Conservation (phyloP, 768 basidiomycete species). For the Boletus barrowsii region DNA sequence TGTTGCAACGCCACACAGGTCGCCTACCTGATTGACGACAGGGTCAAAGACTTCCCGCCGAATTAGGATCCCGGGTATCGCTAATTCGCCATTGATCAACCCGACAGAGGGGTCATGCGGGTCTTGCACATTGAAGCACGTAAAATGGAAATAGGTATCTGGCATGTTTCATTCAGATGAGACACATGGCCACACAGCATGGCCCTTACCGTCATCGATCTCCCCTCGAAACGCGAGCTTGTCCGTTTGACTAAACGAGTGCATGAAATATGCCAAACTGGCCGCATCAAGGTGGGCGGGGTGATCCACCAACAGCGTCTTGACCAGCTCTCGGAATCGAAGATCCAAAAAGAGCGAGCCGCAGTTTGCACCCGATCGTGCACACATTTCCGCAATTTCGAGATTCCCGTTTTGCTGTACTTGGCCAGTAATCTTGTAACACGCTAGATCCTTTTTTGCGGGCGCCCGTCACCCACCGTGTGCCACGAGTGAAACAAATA, state of each 20-base stretch:
- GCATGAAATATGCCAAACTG: conserved; percentile 84
- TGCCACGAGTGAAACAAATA: neutral
- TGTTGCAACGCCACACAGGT: conserved; percentile 1
- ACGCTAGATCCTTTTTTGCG: conserved; percentile 39
- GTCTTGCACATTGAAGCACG: conserved; percentile 85
- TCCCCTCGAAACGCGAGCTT: conserved; percentile 75
- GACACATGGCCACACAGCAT: neutral
- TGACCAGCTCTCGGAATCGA: conserved; percentile 79
- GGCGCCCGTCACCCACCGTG: conserved; percentile 5
- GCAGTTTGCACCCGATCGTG: conserved; percentile 82
- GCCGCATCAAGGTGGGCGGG: conserved; percentile 81
- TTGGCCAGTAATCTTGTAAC: conserved; percentile 79
- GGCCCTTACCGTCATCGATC: conserved; percentile 65
- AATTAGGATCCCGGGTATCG: conserved; percentile 75
- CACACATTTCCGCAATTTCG: conserved; percentile 92
- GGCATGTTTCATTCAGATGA: conserved; percentile 11
- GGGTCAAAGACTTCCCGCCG: conserved; percentile 87
- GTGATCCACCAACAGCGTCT: conserved; percentile 74
- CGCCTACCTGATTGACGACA: conserved; percentile 68
- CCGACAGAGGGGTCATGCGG: conserved; percentile 78
- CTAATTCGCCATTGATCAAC: conserved; percentile 77
- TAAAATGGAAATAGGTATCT: conserved; percentile 87
- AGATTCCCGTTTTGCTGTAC: conserved; percentile 70
- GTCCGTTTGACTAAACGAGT: conserved; percentile 85
- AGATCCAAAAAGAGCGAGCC: conserved; percentile 87